Base-by-base conservation (phyloP, 768 basidiomycete species). In the Dentipellis sp. region DNA sequence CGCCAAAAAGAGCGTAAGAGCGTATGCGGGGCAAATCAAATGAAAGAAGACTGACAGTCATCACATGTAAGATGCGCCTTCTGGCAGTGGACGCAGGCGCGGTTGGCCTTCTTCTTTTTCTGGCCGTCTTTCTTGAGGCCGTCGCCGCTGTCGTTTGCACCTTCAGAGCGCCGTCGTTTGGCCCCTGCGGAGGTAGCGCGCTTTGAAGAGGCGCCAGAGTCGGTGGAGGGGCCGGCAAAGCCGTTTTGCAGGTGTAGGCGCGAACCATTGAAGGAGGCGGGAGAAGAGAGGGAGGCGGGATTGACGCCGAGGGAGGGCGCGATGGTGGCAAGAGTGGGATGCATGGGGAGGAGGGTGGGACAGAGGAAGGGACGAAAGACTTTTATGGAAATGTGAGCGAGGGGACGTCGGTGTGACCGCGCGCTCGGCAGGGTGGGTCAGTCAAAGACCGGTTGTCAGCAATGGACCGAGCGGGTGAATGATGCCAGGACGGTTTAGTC, bases 41-140 rank as follows among this genome's bases (percentile, higher is more conserved):
- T 23, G 37, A 52, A 54, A 56, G 56, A 50, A 63, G 38, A 81
- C 90, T 68, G 66, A 97, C 95, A 84, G 66, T 97, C 95, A 69
- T 98, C 94, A 69, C 95, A 98, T n/a, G 95, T 98, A 62, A 98
- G 75, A 71, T 98, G 95, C 2, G 94, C 93, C 69, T 93, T 95
- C 72, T 97, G 94, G 69, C 95, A 98, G 63, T 92, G 90, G 59
- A 90, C 86, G 68, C 95, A 98, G 50, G 95, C 95, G 49, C 93
- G 82, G 64, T 81, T 90, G 0, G 93, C 92, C 71, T 94, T 94
- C 79, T 94, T 94, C 81, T 94, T 94, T 80, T 89, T 92, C 35
- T 87, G 88, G 1, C 83, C 83, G 54, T 88, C 86, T 67, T 79
- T 67, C 63, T 84, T 87, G 61, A 79, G 75, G 19, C 68, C 66